phyloP scores from a whole-genome alignment of 305 asterid genomes.

The Fraxinus platypoda region DNA sequence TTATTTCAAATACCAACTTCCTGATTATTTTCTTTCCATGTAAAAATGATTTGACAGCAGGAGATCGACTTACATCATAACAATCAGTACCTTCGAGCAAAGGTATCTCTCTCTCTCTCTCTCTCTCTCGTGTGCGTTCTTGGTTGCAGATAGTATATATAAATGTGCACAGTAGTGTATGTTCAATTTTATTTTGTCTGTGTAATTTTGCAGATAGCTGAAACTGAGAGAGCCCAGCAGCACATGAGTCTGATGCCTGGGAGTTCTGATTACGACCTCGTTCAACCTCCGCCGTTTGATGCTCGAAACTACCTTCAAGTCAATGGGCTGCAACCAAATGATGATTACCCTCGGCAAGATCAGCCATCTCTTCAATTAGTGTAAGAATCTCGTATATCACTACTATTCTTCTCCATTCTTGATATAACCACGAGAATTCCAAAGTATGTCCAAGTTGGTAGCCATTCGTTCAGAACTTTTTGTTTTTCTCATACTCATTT shows the following conservation, averaged over 20 bases:
- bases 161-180: neutral
- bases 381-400: slow-evolving; percentile 20
- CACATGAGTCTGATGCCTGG: slow-evolving; percentile 71
- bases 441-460: neutral
- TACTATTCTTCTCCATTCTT: neutral
- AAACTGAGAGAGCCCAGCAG: slow-evolving; percentile 64
- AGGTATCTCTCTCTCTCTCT: slow-evolving; percentile 40
- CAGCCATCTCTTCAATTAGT: slow-evolving; percentile 48
- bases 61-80: slow-evolving; percentile 75
- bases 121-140: neutral
- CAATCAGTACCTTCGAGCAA: slow-evolving; percentile 81
- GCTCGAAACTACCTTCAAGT: slow-evolving; percentile 64
- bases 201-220: slow-evolving; percentile 49
- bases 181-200: neutral
- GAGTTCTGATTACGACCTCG: slow-evolving; percentile 53
- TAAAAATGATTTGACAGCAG: slow-evolving; percentile 49
- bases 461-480: no score
- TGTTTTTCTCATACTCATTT: no score
- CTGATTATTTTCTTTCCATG: slow-evolving; percentile 28
- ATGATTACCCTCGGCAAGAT: slow-evolving; percentile 49
- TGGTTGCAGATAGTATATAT: neutral
- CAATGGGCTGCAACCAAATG: slow-evolving; percentile 43
- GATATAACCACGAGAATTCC: neutral
- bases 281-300: slow-evolving; percentile 49
- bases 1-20: neutral